A percentile compares a stretch with the other conserved stretches of the same genome.
phyloP scores from a whole-genome alignment of 2,329 filamentous ascomycete genomes.

The Botrytis hyacinthi region DNA sequence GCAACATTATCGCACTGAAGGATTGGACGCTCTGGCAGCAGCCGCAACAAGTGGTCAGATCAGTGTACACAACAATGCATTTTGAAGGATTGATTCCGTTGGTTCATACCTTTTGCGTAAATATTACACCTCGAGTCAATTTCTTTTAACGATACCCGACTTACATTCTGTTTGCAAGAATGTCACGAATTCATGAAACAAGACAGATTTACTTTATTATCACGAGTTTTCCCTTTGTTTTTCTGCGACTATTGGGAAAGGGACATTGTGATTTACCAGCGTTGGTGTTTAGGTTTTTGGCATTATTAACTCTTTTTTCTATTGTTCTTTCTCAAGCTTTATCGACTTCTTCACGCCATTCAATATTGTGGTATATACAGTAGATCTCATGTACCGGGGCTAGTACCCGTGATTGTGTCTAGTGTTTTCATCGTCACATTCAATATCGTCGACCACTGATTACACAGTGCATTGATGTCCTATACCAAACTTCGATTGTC shows the following conservation, averaged over 20 bases:
- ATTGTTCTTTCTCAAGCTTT: neutral
- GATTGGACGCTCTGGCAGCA: slow-evolving; percentile 60
- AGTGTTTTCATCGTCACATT: neutral
- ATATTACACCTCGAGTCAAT: slow-evolving; percentile 10
- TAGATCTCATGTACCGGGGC: neutral
- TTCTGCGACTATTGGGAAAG: neutral
- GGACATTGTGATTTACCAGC: slow-evolving; percentile 4
- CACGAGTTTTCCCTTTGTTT: neutral
- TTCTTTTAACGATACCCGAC: slow-evolving; percentile 2
- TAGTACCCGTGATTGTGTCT: neutral
- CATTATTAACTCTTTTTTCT: neutral
- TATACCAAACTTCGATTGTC: neutral
- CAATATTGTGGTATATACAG: neutral
- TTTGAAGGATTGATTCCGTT: slow-evolving; percentile 39
- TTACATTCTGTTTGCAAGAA: neutral
- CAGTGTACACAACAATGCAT: slow-evolving; percentile 32
- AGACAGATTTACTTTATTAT: neutral
- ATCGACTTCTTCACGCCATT: neutral
- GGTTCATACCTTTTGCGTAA: slow-evolving; percentile 1
- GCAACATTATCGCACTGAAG: slow-evolving; percentile 50
- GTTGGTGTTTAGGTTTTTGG: slow-evolving; percentile 2
- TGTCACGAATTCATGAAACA: slow-evolving; percentile 12
- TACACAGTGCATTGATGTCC: neutral
- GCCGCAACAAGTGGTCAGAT: slow-evolving; percentile 56
- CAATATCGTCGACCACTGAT: neutral